Percentiles rank a stretch among this genome's conserved stretches.
These are phyloP conservation scores for Kwoniella europaea DNA, from an alignment of 768 basidiomycete genomes.

Conservation along the genomic window DNA sequence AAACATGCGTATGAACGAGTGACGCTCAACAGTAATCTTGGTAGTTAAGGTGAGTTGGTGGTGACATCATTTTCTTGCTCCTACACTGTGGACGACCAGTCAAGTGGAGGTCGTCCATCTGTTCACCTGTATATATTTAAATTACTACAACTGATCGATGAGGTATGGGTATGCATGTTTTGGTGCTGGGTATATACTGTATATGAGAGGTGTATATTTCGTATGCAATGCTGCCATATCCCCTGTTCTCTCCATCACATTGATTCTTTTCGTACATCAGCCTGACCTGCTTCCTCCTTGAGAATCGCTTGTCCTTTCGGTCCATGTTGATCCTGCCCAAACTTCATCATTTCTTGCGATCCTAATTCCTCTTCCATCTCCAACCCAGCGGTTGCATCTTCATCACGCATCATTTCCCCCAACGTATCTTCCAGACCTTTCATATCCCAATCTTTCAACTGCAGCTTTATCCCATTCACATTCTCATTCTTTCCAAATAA, in stretches of 20 bases:
- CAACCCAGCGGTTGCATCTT: background rate
- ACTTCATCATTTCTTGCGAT: background rate
- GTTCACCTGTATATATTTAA: background rate
- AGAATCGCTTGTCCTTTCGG: too few relatives aligned
- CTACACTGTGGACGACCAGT: background rate
- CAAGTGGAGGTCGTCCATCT: constrained; percentile 21
- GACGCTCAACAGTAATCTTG: background rate
- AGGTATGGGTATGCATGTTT: background rate
- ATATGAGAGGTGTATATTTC: background rate
- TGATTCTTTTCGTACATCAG: too few relatives aligned
- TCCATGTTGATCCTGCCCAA: too few relatives aligned
- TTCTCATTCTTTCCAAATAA: constrained; percentile 9
- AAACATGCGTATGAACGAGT: too few relatives aligned
- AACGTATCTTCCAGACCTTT: constrained; percentile 1
- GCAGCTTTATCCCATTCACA: background rate
- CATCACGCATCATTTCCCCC: constrained; percentile 1
- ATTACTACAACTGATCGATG: background rate
- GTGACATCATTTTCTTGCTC: constrained; percentile 22
- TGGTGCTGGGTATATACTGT: background rate
- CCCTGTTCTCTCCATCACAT: too few relatives aligned
- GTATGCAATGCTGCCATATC: too few relatives aligned
- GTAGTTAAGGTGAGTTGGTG: background rate
- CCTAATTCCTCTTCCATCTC: background rate
- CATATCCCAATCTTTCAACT: constrained; percentile 15
- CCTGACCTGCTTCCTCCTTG: too few relatives aligned